A percentile compares a stretch with the other conserved stretches of the same genome.
phyloP scores from a whole-genome alignment of 805 yeast species.

The Martiniozyma abietophila region DNA sequence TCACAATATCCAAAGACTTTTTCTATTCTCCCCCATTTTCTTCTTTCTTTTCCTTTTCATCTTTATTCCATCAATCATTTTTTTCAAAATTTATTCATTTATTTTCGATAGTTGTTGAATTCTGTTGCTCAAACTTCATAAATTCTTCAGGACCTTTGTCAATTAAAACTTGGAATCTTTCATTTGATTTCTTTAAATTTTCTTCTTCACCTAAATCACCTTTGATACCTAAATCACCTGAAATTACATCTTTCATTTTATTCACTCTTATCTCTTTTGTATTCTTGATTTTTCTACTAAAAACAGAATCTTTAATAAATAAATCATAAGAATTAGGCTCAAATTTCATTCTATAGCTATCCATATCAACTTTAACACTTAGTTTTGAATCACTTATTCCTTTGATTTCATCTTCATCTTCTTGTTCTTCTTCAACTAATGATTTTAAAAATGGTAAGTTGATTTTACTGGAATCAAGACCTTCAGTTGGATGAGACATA shows the following conservation, averaged over 20 bases:
- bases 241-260: slow-evolving; percentile 31
- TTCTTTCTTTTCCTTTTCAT: slow-evolving; percentile 3
- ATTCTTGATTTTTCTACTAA: slow-evolving; percentile 22
- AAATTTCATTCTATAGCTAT: slow-evolving; percentile 72
- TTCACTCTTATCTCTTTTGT: slow-evolving; percentile 12
- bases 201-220: slow-evolving; percentile 33
- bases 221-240: slow-evolving; percentile 52
- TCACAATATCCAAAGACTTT: too few species aligned
- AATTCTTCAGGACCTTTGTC: slow-evolving; percentile 33
- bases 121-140: too few species aligned
- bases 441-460: slow-evolving; percentile 69
- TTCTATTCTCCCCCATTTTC: slow-evolving; percentile 13
- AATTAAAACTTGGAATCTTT: slow-evolving; percentile 28
- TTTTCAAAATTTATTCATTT: slow-evolving; percentile 5
- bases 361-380: slow-evolving; percentile 69
- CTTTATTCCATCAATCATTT: slow-evolving; percentile 1
- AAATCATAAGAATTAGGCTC: slow-evolving; percentile 74
- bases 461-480: slow-evolving; percentile 70
- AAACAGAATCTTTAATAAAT: slow-evolving; percentile 54
- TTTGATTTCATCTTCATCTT: slow-evolving; percentile 34
- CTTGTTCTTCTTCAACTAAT: slow-evolving; percentile 40
- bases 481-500: slow-evolving; percentile 96
- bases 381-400: slow-evolving; percentile 63
- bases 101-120: slow-evolving; percentile 12
- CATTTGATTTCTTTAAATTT: slow-evolving; percentile 24